Evolutionary conservation across 2,329 filamentous ascomycete genomes (phyloP), one percentile per base, ranked within the genome.

Genomic region (Penicillium nordicum): DNA sequence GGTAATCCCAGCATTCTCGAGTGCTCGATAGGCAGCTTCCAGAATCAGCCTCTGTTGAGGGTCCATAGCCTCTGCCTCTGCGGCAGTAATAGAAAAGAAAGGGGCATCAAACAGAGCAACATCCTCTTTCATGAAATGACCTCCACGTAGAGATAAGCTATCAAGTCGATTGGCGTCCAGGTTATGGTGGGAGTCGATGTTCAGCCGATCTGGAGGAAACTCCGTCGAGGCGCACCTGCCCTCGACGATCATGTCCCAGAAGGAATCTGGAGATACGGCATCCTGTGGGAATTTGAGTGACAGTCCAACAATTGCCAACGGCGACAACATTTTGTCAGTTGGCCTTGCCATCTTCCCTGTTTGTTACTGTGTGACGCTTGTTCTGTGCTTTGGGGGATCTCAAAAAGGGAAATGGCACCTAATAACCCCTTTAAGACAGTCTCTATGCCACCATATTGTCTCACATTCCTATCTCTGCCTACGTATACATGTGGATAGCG

Each of bases 11-110:
- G 69, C 70, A 43, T 63, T 63, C 38, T 69, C 67, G 0, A 73
- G 54, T 1, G 65, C 61, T 21, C 68, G 66, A 27, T 69, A 74
- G 1, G 63, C 57, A 1, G 61, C 59, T 49, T 74, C 71, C 10
- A 74, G 40, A 4, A 67, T 50, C 2, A 72, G 40, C 11, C 71
- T 60, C 40, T 73, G 69, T 38, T 71, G 69, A 4, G 71, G 71
- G 50, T 73, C 71, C 43, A 73, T 69, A 4, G 66, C 53, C 5
- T 61, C 55, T 3, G 65, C 67, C 48, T 72, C 71, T 0, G 51
- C 50, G 2, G 67, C 53, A 1, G 43, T 57, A 10, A 72, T 69
- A 9, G 58, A 55, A 55, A 71, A 75, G 50, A 75, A 74, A 0
- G 58, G 50, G 1, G 67, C 64, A 55, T 75, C 73, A 40, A 74